These are phyloP conservation scores for Dujonia santamariae DNA, from an alignment of 1,139 yeast genomes.

Conservation along the genomic window DNA sequence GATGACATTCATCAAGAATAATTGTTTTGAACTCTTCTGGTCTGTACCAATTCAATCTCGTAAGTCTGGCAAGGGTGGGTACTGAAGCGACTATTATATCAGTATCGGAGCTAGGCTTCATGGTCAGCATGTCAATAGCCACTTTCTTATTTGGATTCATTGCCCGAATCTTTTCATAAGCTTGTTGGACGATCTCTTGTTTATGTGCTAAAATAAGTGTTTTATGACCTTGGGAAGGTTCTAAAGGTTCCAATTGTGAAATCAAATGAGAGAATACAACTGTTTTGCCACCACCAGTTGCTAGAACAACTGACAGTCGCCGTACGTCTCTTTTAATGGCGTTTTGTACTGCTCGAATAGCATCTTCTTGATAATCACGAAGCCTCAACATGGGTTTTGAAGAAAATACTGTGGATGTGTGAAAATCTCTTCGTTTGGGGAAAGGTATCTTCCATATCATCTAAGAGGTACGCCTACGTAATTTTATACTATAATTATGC, in stretches of 20 bases:
- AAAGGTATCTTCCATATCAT: too few relatives aligned
- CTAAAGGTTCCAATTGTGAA: conserved; percentile 39
- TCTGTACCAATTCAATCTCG: conserved; percentile 52
- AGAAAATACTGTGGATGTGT: too few relatives aligned
- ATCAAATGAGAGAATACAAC: conserved; percentile 74
- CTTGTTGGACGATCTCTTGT: conserved; percentile 74
- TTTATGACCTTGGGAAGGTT: conserved; percentile 35
- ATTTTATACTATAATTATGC: too few relatives aligned
- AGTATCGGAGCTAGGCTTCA: conserved; percentile 34
- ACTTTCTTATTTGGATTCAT: conserved; percentile 53
- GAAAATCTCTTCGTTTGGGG: too few relatives aligned
- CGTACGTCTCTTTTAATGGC: conserved; percentile 47
- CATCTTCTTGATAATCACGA: conserved; percentile 70
- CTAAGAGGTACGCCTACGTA: too few relatives aligned
- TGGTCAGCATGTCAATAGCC: conserved; percentile 71
- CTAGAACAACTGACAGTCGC: conserved; percentile 79
- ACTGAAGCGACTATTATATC: conserved; percentile 81
- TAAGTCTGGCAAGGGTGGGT: conserved; percentile 52
- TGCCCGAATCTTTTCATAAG: conserved; percentile 46
- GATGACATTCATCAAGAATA: conserved; percentile 92
- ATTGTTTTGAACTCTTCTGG: conserved; percentile 65
- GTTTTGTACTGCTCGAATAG: conserved; percentile 53
- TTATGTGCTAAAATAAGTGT: conserved; percentile 78
- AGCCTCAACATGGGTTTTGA: conserved; percentile 12
- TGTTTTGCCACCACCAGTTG: conserved; percentile 96